Evolutionary conservation across 805 yeast genomes (phyloP).

Genomic region (Candida caryicola): DNA sequence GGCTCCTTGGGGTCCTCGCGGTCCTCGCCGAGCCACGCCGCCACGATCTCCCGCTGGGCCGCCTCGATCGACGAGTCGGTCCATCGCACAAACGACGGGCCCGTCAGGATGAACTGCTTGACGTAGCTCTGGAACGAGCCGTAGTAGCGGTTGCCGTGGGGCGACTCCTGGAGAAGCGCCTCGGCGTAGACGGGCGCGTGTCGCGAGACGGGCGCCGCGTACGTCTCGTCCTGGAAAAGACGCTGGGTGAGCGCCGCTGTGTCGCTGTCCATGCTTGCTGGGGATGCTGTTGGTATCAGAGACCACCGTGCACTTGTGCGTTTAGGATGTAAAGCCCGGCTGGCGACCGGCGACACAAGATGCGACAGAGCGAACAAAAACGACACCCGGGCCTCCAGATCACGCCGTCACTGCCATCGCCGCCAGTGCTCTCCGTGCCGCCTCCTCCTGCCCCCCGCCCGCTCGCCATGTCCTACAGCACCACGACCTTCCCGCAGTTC

Average conservation of each 20-base stretch:
- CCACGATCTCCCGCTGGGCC: slow-evolving; percentile 18
- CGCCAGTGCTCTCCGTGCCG: not conserved
- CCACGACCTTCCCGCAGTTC: slow-evolving; percentile 44
- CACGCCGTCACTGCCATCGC: not conserved
- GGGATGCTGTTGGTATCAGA: no score
- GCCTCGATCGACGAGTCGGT: slow-evolving; percentile 23
- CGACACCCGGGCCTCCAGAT: no score
- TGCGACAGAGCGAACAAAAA: no score
- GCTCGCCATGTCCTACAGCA: not conserved
- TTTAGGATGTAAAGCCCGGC: no score
- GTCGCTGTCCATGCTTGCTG: no score
- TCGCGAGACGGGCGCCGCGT: no score
- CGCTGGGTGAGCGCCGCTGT: no score
- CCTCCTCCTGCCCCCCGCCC: not conserved
- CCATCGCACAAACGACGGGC: slow-evolving; percentile 29
- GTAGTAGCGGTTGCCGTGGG: slow-evolving; percentile 29
- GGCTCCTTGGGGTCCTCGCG: slow-evolving; percentile 3
- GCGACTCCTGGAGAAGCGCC: slow-evolving; percentile 28
- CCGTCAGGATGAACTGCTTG: slow-evolving; percentile 29
- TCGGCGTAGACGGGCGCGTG: slow-evolving; percentile 28
- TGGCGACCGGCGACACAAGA: no score
- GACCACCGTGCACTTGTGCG: no score
- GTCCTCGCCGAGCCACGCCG: slow-evolving; percentile 21
- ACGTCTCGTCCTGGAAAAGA: not conserved
- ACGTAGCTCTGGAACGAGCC: slow-evolving; percentile 32